A percentile compares a stretch with the other conserved stretches of the same genome.
Evolutionary conservation across 495 filamentous ascomycete species (phyloP).

Genomic region (Pseudoneurospora amorphoporcata): DNA sequence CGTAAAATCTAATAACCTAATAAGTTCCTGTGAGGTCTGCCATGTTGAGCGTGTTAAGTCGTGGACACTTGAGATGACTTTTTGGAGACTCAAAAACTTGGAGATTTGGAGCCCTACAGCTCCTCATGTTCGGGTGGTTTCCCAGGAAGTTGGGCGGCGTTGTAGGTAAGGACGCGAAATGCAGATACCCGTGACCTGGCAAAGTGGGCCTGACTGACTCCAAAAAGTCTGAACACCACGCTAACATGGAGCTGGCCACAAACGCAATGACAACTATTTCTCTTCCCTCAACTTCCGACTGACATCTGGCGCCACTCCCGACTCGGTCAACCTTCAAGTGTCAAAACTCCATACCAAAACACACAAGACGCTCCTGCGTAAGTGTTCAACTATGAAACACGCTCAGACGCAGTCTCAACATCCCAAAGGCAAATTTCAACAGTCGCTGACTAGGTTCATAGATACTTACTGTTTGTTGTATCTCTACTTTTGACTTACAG

Average conservation of each 20-base stretch:
- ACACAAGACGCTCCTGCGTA: neutral
- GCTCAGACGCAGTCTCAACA: neutral
- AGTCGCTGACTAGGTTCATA: neutral
- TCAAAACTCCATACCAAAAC: neutral
- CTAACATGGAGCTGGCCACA: neutral
- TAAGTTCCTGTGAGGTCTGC: neutral
- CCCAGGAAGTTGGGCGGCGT: neutral
- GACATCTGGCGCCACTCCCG: neutral
- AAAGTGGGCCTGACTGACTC: neutral
- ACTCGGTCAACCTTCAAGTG: neutral
- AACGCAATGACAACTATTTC: neutral
- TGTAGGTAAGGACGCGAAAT: neutral
- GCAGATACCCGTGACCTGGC: neutral
- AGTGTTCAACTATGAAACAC: neutral
- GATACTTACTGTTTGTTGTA: neutral
- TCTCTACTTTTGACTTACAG: neutral
- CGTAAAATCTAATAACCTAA: conserved; percentile 16
- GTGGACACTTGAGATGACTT: neutral
- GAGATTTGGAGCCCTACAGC: neutral
- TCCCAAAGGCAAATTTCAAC: neutral
- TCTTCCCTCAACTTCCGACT: neutral
- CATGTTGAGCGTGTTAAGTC: neutral
- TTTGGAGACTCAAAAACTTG: neutral
- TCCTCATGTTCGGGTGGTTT: neutral
- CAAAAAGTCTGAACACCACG: neutral